Conservation (phyloP, 495 filamentous ascomycete species). For the Cudoniella acicularis region DNA sequence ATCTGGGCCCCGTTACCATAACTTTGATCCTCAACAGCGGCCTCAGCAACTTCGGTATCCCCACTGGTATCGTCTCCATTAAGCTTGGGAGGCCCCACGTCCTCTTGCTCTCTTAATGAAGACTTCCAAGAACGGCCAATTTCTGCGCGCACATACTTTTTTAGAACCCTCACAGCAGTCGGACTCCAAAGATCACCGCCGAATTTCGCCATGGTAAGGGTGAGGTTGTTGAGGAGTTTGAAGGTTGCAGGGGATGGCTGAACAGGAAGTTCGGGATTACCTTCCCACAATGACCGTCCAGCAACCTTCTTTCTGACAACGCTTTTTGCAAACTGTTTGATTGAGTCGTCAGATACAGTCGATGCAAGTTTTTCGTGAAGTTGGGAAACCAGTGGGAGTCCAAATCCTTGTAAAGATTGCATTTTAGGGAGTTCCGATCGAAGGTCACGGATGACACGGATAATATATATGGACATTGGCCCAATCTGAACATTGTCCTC, state of each 20-base stretch:
- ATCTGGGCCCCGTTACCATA: conserved; percentile 7
- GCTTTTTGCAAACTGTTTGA: conserved; percentile 38
- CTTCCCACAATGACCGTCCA: conserved; percentile 71
- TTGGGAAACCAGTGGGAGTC: conserved; percentile 46
- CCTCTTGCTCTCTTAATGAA: conserved; percentile 22
- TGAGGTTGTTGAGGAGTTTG: conserved; percentile 64
- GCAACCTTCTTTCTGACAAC: conserved; percentile 37
- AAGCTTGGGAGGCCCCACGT: conserved; percentile 7
- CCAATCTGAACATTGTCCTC: conserved; percentile 41
- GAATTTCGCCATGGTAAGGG: conserved; percentile 59
- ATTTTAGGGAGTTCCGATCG: conserved; percentile 58
- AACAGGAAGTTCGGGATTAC: conserved; percentile 67
- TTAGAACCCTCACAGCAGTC: conserved; percentile 60
- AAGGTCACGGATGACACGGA: conserved; percentile 75
- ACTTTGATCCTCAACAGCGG: conserved; percentile 4
- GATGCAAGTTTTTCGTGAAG: conserved; percentile 54
- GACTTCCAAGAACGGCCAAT: conserved; percentile 40
- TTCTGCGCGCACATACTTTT: conserved; percentile 45
- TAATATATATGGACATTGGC: conserved; percentile 61
- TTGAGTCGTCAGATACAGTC: conserved; percentile 30
- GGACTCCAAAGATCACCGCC: conserved; percentile 85
- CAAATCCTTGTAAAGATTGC: conserved; percentile 38
- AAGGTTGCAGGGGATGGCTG: conserved; percentile 78
- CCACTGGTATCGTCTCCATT: conserved; percentile 39
- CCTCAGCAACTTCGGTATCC: conserved; percentile 1